phyloP scores from a whole-genome alignment of 164 flowering plant species.

The Tetrastigma voinierianum region DNA sequence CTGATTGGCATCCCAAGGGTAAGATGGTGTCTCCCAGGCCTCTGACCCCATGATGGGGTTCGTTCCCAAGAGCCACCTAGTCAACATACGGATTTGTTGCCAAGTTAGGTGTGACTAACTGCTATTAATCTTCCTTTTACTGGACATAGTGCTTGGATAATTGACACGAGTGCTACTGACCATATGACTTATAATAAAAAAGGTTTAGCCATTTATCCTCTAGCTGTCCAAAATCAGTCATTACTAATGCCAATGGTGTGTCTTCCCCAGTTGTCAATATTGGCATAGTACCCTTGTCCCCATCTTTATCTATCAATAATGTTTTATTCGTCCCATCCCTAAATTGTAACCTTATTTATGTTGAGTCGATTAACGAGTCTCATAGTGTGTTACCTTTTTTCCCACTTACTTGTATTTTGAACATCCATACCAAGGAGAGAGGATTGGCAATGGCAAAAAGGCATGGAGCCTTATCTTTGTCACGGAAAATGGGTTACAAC shows the following conservation, averaged over 20 bases:
- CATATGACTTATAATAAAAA: slow-evolving; percentile 19
- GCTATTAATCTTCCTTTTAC: slow-evolving; percentile 5
- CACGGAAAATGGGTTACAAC: neutral
- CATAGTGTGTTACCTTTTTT: slow-evolving; percentile 8
- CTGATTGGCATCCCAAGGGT: too few relatives aligned
- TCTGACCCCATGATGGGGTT: too few relatives aligned
- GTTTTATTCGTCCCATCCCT: neutral
- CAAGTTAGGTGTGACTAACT: slow-evolving; percentile 4
- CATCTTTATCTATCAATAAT: neutral
- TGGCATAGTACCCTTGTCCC: slow-evolving; percentile 4
- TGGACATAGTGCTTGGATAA: slow-evolving; percentile 13
- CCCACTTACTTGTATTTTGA: neutral
- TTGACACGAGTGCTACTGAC: slow-evolving; percentile 8
- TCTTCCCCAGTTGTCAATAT: slow-evolving; percentile 8
- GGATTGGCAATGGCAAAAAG: slow-evolving; percentile 13
- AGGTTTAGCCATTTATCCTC: neutral
- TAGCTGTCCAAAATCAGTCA: neutral
- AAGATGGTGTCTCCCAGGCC: too few relatives aligned
- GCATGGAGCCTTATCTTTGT: neutral
- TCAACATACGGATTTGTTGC: slow-evolving; percentile 3
- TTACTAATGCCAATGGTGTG: slow-evolving; percentile 14
- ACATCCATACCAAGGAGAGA: slow-evolving; percentile 17
- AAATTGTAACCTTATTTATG: slow-evolving; percentile 6
- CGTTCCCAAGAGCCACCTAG: too few relatives aligned
- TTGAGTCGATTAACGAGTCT: slow-evolving; percentile 12